These are phyloP conservation scores for Penicillium canariense DNA, from an alignment of 495 filamentous ascomycete genomes.

Conservation along the genomic window DNA sequence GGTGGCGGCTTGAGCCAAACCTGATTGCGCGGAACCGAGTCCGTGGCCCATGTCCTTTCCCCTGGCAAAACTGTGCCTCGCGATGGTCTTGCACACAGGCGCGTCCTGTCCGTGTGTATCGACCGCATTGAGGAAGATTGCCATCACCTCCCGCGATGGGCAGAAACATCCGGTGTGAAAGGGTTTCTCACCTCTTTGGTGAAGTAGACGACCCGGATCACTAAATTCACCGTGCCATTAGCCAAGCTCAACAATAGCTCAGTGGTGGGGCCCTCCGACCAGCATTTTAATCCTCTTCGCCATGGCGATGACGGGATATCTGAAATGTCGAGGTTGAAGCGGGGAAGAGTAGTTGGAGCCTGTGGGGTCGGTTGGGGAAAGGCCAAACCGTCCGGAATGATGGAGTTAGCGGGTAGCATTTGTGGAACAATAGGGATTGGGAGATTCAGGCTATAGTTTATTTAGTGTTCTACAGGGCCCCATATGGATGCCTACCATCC, in stretches of 20 bases:
- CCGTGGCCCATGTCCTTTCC: conserved; percentile 10
- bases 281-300: conserved; percentile 12
- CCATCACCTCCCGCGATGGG: conserved; percentile 15
- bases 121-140: conserved; percentile 21
- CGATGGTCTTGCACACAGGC: conserved; percentile 15
- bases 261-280: neutral
- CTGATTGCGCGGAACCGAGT: conserved; percentile 26
- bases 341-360: neutral
- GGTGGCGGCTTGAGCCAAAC: conserved; percentile 28
- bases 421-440: neutral
- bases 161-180: neutral
- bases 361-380: neutral
- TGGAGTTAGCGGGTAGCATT: neutral
- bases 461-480: no score
- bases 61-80: conserved; percentile 19
- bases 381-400: neutral
- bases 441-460: no score
- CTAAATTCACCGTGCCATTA: conserved; percentile 1
- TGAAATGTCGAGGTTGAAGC: neutral
- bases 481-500: no score
- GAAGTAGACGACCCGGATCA: conserved; percentile 25
- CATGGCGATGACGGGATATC: neutral
- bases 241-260: neutral
- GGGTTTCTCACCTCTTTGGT: conserved; percentile 22
- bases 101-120: conserved; percentile 21